phyloP scores from a whole-genome alignment of 371 early-diverging fungal genomes.

The Rhizopus sp. region DNA sequence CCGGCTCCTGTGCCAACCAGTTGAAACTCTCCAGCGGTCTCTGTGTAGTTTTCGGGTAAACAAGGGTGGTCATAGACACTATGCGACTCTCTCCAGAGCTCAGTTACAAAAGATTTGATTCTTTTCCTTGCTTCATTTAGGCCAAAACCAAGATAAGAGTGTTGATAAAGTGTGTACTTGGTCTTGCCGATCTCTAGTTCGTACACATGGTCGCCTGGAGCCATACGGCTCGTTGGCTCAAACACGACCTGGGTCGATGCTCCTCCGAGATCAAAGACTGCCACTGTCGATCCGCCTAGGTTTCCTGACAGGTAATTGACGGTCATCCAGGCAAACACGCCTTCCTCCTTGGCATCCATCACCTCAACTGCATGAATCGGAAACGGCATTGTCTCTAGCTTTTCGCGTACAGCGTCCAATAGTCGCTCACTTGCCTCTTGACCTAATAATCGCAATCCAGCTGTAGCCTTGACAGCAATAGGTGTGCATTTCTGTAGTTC shows the following conservation, averaged over 20 bases:
- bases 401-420: slow-evolving; percentile 64
- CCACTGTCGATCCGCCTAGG: slow-evolving; percentile 67
- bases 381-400: slow-evolving; percentile 79
- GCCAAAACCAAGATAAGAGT: slow-evolving; percentile 89
- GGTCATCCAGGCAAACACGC: slow-evolving; percentile 95
- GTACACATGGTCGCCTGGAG: slow-evolving; percentile 67
- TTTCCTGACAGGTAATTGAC: slow-evolving; percentile 83
- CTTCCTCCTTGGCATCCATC: slow-evolving; percentile 93
- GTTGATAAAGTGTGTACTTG: slow-evolving; percentile 82
- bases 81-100: slow-evolving; percentile 26
- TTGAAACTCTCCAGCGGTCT: slow-evolving; percentile 19
- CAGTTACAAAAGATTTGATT: slow-evolving; percentile 26
- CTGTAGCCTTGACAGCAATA: slow-evolving; percentile 92
- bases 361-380: slow-evolving; percentile 76
- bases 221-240: slow-evolving; percentile 66
- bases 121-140: slow-evolving; percentile 74
- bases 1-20: slow-evolving; percentile 60
- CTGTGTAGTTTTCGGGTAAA: slow-evolving; percentile 38
- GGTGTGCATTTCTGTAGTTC: slow-evolving; percentile 78
- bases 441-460: slow-evolving; percentile 82
- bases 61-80: slow-evolving; percentile 39
- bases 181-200: slow-evolving; percentile 68
- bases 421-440: slow-evolving; percentile 64
- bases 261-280: slow-evolving; percentile 94
- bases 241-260: slow-evolving; percentile 95